Conservation (phyloP, 257 asterid genomes). For the Coffea eugenioides region DNA sequence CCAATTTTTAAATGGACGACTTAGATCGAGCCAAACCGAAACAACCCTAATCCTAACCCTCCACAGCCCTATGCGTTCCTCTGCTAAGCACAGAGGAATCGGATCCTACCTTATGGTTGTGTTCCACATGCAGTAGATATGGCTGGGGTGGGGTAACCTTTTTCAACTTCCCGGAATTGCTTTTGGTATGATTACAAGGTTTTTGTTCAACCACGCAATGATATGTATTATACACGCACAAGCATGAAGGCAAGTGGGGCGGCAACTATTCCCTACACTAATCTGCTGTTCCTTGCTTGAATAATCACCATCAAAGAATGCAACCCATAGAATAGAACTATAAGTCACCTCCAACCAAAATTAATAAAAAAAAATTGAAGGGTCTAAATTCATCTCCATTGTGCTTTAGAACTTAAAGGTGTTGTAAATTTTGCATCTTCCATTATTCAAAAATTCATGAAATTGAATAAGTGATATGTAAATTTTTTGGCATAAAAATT, state of each 20-base stretch:
- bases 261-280: constrained; percentile 22
- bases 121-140: neutral
- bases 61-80: too few species aligned
- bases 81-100: too few species aligned
- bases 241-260: constrained; percentile 30
- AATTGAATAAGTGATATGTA: too few species aligned
- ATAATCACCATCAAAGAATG: neutral
- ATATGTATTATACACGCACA: constrained; percentile 31
- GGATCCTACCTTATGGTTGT: too few species aligned
- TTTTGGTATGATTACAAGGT: constrained; percentile 8
- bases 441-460: too few species aligned
- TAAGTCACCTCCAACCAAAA: neutral
- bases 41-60: too few species aligned
- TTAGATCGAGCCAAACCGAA: too few species aligned
- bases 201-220: constrained; percentile 39
- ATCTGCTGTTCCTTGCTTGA: neutral
- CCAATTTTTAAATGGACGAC: too few species aligned
- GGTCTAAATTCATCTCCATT: neutral
- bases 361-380: neutral
- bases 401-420: neutral
- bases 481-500: too few species aligned
- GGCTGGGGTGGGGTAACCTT: neutral
- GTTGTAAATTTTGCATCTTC: neutral
- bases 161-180: neutral
- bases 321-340: neutral